Conservation (phyloP, 179 eudicot genomes). For the Spinacia oleracea region DNA sequence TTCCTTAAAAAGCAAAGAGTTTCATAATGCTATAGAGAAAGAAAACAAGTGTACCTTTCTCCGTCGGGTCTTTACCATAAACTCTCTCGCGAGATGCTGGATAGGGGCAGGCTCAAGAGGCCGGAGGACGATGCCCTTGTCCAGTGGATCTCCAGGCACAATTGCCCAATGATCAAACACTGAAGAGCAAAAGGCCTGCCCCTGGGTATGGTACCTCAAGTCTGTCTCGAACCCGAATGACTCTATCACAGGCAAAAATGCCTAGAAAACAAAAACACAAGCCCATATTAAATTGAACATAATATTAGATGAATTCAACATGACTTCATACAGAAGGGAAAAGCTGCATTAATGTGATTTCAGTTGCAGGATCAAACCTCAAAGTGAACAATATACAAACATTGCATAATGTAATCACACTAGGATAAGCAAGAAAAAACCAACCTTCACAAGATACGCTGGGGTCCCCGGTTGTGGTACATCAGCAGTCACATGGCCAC, state of each 20-base stretch:
- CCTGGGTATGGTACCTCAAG: constrained; percentile 97
- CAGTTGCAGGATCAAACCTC: not conserved
- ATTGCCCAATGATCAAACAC: constrained; percentile 98
- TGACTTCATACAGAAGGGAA: not conserved
- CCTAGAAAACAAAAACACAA: constrained; percentile 43
- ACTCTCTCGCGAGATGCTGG: constrained; percentile 94
- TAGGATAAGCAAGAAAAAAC: constrained; percentile 11
- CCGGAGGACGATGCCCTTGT: constrained; percentile 86
- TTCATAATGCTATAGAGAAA: not conserved
- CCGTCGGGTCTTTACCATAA: constrained; percentile 98
- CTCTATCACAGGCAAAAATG: constrained; percentile 92
- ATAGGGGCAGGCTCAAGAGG: constrained; percentile 98
- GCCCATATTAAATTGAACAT: constrained; percentile 5
- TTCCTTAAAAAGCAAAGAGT: not conserved
- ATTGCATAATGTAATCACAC: not conserved
- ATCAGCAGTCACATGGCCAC: constrained; percentile 98
- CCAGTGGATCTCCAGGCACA: constrained; percentile 98
- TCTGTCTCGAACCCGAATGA: constrained; percentile 99
- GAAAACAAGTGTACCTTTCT: constrained; percentile 63
- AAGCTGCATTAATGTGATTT: not conserved
- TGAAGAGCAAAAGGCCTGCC: constrained; percentile 91
- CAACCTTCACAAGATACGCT: constrained; percentile 91
- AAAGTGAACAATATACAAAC: not conserved
- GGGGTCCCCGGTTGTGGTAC: constrained; percentile 99
- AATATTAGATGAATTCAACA: not conserved